Evolutionary conservation across 371 early-diverging fungal genomes (phyloP), one percentile per base, ranked within the genome.

Genomic region (Cokeromyces recurvatus): DNA sequence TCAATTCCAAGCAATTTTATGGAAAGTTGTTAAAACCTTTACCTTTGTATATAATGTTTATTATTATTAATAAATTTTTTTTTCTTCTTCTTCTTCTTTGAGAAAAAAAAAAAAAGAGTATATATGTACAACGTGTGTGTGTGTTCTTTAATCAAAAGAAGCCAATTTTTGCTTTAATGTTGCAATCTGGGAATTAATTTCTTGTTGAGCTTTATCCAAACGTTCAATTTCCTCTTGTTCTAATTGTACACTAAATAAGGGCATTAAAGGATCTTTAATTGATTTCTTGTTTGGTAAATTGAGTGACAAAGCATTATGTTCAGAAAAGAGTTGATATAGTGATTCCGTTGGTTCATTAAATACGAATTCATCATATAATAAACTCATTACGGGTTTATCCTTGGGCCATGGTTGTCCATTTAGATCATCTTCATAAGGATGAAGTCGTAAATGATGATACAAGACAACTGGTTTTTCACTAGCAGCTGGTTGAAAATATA

Each of bases 331-430:
- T 46, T 84, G 79, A 65, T 86, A 85, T 49, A 91, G 78, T n/a
- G 82, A 77, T 51, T 92, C 92, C 2, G 86, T 84, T 0, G 94
- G 94, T 55, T 90, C 90, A 53, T 89, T 89, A 57, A 94, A 93
- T 2, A 93, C 89, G 25, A 92, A 53, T 61, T 91, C 92, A 44
- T 91, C 92, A 50, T 90, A 91, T 19, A 77, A 62, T 53, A 85
- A 82, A 51, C 86, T 86, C 48, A 78, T 71, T 0, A 90, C 88
- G 1, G 86, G 85, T 48, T 85, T 87, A 23, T 85, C 82, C 48
- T 85, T 86, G 6, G 85, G 84, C 87, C 85, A 81, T 12, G 74
- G 66, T 31, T 74, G 71, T 4, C 79, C 80, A n/a, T 67, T 60
- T 6, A 74, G 62, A 51, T 81, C 82, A 31, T 84, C 88, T 53